These are phyloP conservation scores for Psilocybe sp. DNA, from an alignment of 768 basidiomycete genomes.

Conservation along the genomic window DNA sequence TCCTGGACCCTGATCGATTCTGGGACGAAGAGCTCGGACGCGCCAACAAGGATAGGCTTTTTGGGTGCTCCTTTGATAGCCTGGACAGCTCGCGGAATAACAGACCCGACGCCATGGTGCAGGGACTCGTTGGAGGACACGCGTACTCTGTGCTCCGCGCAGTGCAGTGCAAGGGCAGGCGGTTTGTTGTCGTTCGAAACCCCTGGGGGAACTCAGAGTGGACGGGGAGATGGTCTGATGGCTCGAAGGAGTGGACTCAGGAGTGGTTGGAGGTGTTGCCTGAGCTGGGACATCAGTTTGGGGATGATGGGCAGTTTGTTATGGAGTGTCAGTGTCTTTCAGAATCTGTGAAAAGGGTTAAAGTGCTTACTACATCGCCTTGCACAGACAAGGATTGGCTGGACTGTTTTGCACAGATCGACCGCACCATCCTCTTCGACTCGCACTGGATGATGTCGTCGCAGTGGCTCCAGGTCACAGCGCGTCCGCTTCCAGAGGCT, in stretches of 20 bases:
- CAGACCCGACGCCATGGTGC: conserved; percentile 22
- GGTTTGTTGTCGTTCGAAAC: conserved; percentile 48
- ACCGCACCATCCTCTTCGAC: conserved; percentile 46
- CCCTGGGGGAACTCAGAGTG: conserved; percentile 50
- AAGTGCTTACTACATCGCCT: conserved; percentile 10
- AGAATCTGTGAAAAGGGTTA: conserved; percentile 23
- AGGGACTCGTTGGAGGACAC: conserved; percentile 39
- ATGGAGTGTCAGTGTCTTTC: conserved; percentile 39
- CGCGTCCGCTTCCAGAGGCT: conserved; percentile 40
- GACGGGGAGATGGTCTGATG: conserved; percentile 49
- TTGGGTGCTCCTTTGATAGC: conserved; percentile 46
- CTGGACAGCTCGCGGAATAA: conserved; percentile 32
- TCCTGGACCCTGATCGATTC: conserved; percentile 47
- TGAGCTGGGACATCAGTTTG: conserved; percentile 39
- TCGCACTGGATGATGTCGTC: conserved; percentile 44
- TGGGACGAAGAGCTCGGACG: conserved; percentile 52
- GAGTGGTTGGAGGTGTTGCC: conserved; percentile 42
- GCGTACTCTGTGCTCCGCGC: conserved; percentile 48
- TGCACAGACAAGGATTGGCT: conserved; percentile 39
- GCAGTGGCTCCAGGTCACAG: conserved; percentile 46
- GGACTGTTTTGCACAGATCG: conserved; percentile 40
- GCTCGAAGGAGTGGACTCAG: conserved; percentile 46
- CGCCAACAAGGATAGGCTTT: conserved; percentile 50
- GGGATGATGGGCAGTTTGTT: conserved; percentile 47
- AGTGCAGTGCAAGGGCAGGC: conserved; percentile 40